phyloP scores from a whole-genome alignment of 257 asterid genomes.

The Penstemon davidsonii region DNA sequence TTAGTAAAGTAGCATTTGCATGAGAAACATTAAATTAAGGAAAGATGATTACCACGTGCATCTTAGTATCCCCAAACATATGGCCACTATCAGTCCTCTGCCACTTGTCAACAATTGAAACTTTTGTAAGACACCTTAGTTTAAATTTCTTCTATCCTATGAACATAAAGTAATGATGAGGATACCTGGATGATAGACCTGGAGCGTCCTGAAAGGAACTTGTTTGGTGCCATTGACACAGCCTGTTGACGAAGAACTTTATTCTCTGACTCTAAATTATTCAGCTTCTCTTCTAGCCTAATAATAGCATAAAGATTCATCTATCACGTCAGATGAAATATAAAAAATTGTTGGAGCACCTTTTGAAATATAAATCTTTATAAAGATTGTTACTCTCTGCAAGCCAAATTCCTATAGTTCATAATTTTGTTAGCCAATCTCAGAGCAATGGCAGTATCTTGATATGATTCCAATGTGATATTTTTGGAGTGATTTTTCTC shows the following conservation, averaged over 20 bases:
- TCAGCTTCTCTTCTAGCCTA: constrained; percentile 93
- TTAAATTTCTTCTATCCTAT: constrained; percentile 2
- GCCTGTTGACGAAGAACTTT: constrained; percentile 99
- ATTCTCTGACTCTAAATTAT: constrained; percentile 86
- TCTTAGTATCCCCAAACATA: constrained; percentile 57
- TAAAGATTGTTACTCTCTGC: background rate
- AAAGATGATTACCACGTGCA: constrained; percentile 60
- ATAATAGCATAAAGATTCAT: constrained; percentile 22
- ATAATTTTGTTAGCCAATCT: background rate
- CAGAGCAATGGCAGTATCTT: background rate
- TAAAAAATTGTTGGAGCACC: constrained; percentile 13
- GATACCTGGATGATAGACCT: constrained; percentile 92
- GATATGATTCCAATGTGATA: too few species aligned
- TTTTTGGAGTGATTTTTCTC: too few species aligned
- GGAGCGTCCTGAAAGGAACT: constrained; percentile 92
- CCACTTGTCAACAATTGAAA: constrained; percentile 37
- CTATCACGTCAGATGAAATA: constrained; percentile 20
- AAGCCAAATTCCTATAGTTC: background rate
- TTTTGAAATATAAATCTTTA: constrained; percentile 1
- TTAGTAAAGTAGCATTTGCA: constrained; percentile 24
- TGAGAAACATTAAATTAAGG: constrained; percentile 25
- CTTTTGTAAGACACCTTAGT: constrained; percentile 24
- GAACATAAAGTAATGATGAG: constrained; percentile 22
- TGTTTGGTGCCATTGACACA: constrained; percentile 90
- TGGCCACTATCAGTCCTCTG: constrained; percentile 88